Evolutionary conservation across 305 asterid species (phyloP).

Genomic region (Rubia balearica): DNA sequence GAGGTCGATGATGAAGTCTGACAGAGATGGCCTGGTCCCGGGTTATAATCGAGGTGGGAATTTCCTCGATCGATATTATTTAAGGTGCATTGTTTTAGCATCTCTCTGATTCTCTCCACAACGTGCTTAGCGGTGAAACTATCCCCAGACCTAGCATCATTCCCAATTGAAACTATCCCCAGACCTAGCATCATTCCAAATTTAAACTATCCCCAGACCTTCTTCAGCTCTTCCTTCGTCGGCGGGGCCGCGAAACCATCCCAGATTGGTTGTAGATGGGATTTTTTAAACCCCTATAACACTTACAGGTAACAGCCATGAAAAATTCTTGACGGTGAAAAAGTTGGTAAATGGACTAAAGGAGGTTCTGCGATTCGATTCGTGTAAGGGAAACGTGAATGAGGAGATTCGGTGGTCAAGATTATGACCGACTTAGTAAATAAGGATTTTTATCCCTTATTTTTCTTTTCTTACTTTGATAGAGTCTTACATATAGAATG

Average conservation of each 20-base stretch:
- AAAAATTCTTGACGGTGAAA: too few relatives aligned
- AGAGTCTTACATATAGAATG: too few relatives aligned
- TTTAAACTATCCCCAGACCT: too few relatives aligned
- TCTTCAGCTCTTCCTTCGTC: slow-evolving; percentile 74
- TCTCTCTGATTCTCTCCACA: slow-evolving; percentile 56
- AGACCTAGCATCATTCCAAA: slow-evolving; percentile 72
- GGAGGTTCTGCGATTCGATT: too few relatives aligned
- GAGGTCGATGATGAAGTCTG: slow-evolving; percentile 57
- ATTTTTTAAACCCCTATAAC: slow-evolving; percentile 27
- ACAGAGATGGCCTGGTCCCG: slow-evolving; percentile 49
- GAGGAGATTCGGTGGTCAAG: too few relatives aligned
- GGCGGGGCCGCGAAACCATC: slow-evolving; percentile 36
- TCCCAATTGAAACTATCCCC: slow-evolving; percentile 66
- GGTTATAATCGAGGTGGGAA: slow-evolving; percentile 65
- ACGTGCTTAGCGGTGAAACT: slow-evolving; percentile 79
- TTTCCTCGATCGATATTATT: slow-evolving; percentile 55
- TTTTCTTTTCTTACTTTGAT: too few relatives aligned
- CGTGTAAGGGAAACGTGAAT: too few relatives aligned
- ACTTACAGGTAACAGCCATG: slow-evolving; percentile 67
- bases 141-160: slow-evolving; percentile 82
- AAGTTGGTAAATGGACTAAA: too few relatives aligned
- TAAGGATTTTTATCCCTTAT: too few relatives aligned
- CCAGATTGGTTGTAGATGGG: slow-evolving; percentile 22
- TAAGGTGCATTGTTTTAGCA: slow-evolving; percentile 48
- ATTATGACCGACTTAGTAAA: too few relatives aligned